These are phyloP conservation scores for Fusarium zealandicum DNA, from an alignment of 2,329 filamentous ascomycete genomes.

Conservation along the genomic window DNA sequence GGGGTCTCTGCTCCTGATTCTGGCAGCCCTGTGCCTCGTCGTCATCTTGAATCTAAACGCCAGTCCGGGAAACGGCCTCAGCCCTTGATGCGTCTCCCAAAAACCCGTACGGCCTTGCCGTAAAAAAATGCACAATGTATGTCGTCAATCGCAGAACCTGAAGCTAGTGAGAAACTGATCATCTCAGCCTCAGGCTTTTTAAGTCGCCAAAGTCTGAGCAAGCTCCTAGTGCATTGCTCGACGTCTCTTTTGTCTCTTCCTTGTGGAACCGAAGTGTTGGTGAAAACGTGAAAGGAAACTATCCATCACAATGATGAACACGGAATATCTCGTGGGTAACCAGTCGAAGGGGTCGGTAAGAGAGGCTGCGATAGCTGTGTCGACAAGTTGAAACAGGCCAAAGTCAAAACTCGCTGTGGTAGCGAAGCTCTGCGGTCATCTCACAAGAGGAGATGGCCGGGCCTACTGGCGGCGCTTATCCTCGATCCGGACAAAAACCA, in stretches of 20 bases:
- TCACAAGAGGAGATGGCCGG: slow-evolving; percentile 25
- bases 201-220: background rate
- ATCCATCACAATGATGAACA: background rate
- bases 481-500: slow-evolving; percentile 52
- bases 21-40: slow-evolving; percentile 12
- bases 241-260: background rate
- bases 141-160: slow-evolving; percentile 24
- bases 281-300: slow-evolving; percentile 13
- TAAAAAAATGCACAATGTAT: slow-evolving; percentile 40
- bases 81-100: slow-evolving; percentile 61
- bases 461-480: slow-evolving; percentile 33
- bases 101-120: slow-evolving; percentile 38
- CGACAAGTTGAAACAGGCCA: background rate
- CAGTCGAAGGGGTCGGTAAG: background rate
- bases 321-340: background rate
- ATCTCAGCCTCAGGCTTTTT: slow-evolving; percentile 12
- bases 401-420: too few species aligned
- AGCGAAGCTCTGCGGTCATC: too few species aligned
- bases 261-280: slow-evolving; percentile 12
- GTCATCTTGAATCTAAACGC: slow-evolving; percentile 33
- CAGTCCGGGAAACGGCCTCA: slow-evolving; percentile 57
- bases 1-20: slow-evolving; percentile 1
- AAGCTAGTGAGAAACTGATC: slow-evolving; percentile 17
- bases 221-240: slow-evolving; percentile 2
- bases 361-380: slow-evolving; percentile 4